phyloP scores from a whole-genome alignment of 2,329 filamentous ascomycete species.

The Sclerotinia trifoliorum region DNA sequence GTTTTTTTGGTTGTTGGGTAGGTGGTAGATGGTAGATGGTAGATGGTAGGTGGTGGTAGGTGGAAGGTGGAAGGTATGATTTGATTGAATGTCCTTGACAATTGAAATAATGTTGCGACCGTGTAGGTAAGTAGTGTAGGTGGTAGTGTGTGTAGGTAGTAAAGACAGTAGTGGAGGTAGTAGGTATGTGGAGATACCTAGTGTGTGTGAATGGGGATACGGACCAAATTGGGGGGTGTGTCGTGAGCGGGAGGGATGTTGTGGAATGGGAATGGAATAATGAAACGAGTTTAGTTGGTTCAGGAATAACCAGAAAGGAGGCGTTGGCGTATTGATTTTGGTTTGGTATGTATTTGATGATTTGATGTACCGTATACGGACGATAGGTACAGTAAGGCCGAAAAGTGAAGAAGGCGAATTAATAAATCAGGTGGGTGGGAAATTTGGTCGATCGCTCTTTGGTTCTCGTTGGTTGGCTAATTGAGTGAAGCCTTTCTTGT shows the following conservation, averaged over 20 bases:
- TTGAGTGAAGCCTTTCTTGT: background rate
- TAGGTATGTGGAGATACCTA: no score
- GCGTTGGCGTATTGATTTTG: conserved; percentile 6
- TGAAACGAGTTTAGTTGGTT: no score
- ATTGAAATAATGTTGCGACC: conserved; percentile 12
- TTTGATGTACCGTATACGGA: no score
- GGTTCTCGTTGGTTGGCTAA: background rate
- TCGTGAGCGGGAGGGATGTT: background rate
- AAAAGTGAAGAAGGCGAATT: background rate
- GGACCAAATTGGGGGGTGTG: background rate
- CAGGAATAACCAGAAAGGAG: background rate
- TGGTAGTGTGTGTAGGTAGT: no score
- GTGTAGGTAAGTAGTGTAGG: no score
- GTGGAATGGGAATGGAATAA: background rate
- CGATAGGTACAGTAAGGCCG: background rate
- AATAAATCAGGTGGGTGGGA: background rate
- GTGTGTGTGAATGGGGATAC: background rate
- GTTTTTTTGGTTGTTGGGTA: background rate
- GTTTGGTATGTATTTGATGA: background rate
- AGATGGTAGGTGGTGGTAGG: no score
- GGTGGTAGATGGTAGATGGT: no score
- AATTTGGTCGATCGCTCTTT: background rate
- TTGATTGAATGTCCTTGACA: background rate
- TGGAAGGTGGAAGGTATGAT: no score
- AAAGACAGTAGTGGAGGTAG: no score